These are phyloP conservation scores for Draba incana DNA, from an alignment of 345 rosid species.

Conservation along the genomic window DNA sequence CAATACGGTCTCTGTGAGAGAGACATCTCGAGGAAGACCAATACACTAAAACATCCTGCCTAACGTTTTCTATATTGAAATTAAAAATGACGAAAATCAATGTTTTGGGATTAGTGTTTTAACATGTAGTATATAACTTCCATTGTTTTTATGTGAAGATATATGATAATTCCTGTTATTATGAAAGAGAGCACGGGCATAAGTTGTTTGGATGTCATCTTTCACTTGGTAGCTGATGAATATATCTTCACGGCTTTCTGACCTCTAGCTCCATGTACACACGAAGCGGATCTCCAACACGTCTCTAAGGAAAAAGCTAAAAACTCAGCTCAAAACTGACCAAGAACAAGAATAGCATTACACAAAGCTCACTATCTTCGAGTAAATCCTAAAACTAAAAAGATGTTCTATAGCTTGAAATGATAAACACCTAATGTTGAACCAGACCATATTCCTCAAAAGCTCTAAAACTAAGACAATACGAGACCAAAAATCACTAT, in stretches of 20 bases:
- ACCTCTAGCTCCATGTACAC: constrained; percentile 97
- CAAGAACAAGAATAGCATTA: background rate
- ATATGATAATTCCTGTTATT: constrained; percentile 79
- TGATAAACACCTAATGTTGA: too few species aligned
- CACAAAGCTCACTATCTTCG: background rate
- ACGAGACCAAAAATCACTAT: too few species aligned
- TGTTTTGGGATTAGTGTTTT: background rate
- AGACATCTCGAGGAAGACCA: constrained; percentile 98
- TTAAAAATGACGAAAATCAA: background rate
- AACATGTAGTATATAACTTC: constrained; percentile 37
- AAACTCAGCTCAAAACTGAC: constrained; percentile 7
- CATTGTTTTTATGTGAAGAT: constrained; percentile 68
- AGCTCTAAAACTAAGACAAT: too few species aligned
- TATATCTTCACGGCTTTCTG: constrained; percentile 79
- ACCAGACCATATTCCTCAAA: too few species aligned
- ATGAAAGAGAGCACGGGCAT: constrained; percentile 91
- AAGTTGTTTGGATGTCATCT: constrained; percentile 85
- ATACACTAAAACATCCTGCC: constrained; percentile 69
- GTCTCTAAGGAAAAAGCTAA: constrained; percentile 54
- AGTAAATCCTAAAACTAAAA: too few species aligned
- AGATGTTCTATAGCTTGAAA: too few species aligned
- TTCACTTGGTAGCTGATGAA: constrained; percentile 89
- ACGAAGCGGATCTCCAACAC: constrained; percentile 78
- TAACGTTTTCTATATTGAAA: background rate
- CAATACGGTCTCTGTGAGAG: constrained; percentile 65